Evolutionary conservation across 2,329 filamentous ascomycete genomes (phyloP), one percentile per base, ranked within the genome.

Genomic region (Fusarium graminum): DNA sequence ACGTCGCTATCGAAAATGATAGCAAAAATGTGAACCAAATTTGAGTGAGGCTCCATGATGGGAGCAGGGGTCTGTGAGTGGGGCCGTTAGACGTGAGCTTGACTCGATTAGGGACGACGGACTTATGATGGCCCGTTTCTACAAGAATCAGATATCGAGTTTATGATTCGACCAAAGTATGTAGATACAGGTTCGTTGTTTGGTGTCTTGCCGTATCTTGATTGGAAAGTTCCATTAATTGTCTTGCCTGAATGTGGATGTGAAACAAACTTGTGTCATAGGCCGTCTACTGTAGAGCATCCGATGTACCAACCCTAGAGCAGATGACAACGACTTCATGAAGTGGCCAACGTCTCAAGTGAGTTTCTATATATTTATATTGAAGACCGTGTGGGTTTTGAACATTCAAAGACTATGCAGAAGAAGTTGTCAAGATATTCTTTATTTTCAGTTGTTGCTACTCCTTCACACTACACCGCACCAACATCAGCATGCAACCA

Each of bases 1-100:
- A 30, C 29, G 25, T 22, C 30, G 29, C 36, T 42, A 53, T 63
- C 40, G 32, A 32, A 46, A 43, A 40, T 42, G 29, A 44, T 54
- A 55, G 59, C 51, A 73, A 73, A 73, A 73, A 72, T 59, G 59
- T 52, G 67, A 57, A 62, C 61, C 49, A 66, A 66, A 66, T 62
- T 62, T 65, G 29, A 60, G 51, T 47, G 52, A 72, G 59, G 64
- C 65, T 62, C 58, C 68, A 62, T 69, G 52, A 71, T 63, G 59
- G 39, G 42, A 51, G 51, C 61, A 58, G 59, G 70, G 63, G 55
- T 59, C 53, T 39, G 41, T 13, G 52, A 60, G 70, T 70, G 70
- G 70, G 70, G 61, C 69, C 52, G 29, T 36, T n/a, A 29, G 16
- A 16, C n/a, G 10, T 22, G 10, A 19, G 8, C 29, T 42, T 49